These are phyloP conservation scores for Salix koriyanagi DNA, from an alignment of 345 rosid species.

Conservation along the genomic window DNA sequence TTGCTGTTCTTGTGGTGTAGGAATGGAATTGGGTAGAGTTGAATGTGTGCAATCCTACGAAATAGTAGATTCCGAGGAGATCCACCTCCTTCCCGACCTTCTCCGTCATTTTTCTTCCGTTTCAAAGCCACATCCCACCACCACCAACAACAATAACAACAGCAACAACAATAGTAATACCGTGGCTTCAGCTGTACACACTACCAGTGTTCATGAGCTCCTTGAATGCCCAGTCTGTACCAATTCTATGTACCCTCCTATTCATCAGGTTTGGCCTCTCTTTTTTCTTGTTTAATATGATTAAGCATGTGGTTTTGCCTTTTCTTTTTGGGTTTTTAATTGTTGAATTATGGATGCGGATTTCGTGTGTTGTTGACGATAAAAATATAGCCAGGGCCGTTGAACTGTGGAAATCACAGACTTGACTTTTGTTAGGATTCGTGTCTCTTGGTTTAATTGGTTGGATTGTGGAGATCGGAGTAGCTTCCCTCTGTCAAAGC, in stretches of 20 bases:
- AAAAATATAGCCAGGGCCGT: neutral
- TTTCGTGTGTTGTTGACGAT: neutral
- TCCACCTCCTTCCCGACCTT: constrained; percentile 19
- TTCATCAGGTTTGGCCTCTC: constrained; percentile 70
- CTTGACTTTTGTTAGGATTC: neutral
- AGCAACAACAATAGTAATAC: constrained; percentile 4
- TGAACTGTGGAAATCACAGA: neutral
- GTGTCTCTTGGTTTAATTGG: neutral
- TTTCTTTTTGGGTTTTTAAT: neutral
- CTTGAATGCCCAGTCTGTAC: constrained; percentile 99
- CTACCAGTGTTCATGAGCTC: constrained; percentile 91
- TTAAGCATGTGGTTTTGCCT: neutral
- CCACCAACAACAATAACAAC: neutral
- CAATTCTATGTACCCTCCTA: constrained; percentile 97
- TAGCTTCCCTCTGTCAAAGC: neutral
- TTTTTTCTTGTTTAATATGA: neutral
- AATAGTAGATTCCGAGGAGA: constrained; percentile 26
- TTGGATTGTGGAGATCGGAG: neutral
- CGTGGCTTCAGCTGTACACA: constrained; percentile 35
- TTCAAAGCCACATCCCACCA: constrained; percentile 20
- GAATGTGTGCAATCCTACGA: constrained; percentile 25
- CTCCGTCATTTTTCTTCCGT: constrained; percentile 20
- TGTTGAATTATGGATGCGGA: neutral
- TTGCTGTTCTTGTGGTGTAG: constrained; percentile 1
- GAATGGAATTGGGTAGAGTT: constrained; percentile 27